phyloP scores from a whole-genome alignment of 2,329 filamentous ascomycete species.

The Plectosphaerella plurivora region DNA sequence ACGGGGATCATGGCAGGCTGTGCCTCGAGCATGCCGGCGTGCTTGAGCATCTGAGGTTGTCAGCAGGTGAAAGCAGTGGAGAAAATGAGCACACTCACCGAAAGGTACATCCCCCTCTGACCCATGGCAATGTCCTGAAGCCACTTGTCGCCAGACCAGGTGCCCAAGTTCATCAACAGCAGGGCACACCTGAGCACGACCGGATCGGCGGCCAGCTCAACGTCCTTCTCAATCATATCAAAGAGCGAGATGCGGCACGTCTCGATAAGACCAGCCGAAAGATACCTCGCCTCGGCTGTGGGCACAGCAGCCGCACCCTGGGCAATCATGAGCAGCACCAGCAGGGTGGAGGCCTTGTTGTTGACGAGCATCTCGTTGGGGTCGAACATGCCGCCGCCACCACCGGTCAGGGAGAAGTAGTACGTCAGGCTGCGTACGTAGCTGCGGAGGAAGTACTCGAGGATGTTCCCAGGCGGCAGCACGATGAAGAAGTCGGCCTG shows the following conservation, averaged over 20 bases:
- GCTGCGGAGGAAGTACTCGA: constrained; percentile 63
- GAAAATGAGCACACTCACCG: constrained; percentile 33
- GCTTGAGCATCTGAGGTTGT: constrained; percentile 56
- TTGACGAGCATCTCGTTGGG: constrained; percentile 64
- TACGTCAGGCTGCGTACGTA: constrained; percentile 63
- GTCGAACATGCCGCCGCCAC: constrained; percentile 50
- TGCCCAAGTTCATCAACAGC: constrained; percentile 63
- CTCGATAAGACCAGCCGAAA: constrained; percentile 64
- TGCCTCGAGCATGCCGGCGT: constrained; percentile 61
- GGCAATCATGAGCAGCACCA: constrained; percentile 69
- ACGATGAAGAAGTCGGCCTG: constrained; percentile 57
- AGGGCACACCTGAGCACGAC: constrained; percentile 61
- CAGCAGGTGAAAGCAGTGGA: background rate
- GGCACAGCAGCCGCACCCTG: constrained; percentile 65
- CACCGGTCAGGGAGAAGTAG: constrained; percentile 60
- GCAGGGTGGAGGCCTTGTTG: constrained; percentile 59
- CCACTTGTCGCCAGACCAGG: constrained; percentile 74
- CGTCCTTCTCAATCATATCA: constrained; percentile 67
- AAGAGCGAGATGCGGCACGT: constrained; percentile 69
- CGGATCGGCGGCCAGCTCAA: constrained; percentile 62
- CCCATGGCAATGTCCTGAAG: constrained; percentile 75
- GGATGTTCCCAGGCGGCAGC: constrained; percentile 59
- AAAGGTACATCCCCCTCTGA: constrained; percentile 68
- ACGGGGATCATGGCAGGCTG: constrained; percentile 39
- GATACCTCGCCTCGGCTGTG: constrained; percentile 58